Evolutionary conservation across 768 basidiomycete genomes (phyloP), one percentile per base, ranked within the genome.

Genomic region (Kwoniella shandongensis): DNA sequence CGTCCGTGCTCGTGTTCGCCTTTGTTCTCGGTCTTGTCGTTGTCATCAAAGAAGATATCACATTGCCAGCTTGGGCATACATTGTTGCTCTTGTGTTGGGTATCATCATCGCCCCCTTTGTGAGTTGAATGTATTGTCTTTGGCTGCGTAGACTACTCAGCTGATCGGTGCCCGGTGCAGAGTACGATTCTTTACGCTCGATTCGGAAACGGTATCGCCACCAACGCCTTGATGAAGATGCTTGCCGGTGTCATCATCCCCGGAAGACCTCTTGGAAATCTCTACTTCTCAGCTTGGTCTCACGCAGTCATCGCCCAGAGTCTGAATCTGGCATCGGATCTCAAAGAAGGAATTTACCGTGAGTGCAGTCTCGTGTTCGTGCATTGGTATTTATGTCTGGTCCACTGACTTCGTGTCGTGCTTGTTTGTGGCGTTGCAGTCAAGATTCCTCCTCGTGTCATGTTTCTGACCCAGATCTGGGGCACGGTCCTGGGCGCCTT

Each of bases 181-280:
- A n/a, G n/a, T n/a, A n/a, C n/a, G n/a, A n/a, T n/a, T n/a, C n/a
- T n/a, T n/a, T n/a, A n/a, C n/a, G n/a, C n/a, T 12, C 80, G 84
- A n/a, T 80, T 84, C 79, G 85, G 85, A 18, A 84, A 79, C 60
- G 84, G 83, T 17, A 77, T 86, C 41, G 81, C 81, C 2, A 85
- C 84, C 4, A 82, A 81, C 60, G 82, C 83, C 64, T 67, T 86
- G 13, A 46, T n/a, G n/a, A n/a, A n/a, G n/a, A n/a, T n/a, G n/a
- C n/a, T n/a, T n/a, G 36, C 36, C n/a, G 36, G 36, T 10, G 36
- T n/a, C 36, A n/a, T 38, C 10, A 10, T 38, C 11, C 36, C 36
- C 36, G 36, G 36, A 38, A 38, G 36, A 38, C 36, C 36, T 38
- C 36, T 38, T n/a, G 36, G 11, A 38, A 38, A 38, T n/a, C 36